Conservation (phyloP, 1,139 yeast genomes). For the Blastobotrys ciferrii region DNA sequence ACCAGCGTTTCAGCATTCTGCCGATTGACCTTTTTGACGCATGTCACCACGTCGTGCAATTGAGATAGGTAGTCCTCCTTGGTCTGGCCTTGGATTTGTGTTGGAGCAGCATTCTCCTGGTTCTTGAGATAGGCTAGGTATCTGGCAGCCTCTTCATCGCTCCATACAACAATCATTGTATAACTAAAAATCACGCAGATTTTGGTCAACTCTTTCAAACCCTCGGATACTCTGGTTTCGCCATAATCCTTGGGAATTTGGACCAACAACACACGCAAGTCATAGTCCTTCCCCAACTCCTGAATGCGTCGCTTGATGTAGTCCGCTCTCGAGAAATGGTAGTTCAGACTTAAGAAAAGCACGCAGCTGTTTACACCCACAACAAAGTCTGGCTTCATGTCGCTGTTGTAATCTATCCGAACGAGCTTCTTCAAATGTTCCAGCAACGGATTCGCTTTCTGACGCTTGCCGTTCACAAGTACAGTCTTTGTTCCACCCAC, state of each 20-base stretch:
- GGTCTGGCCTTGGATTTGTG: constrained; percentile 45
- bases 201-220: constrained; percentile 66
- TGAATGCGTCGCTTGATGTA: constrained; percentile 71
- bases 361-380: constrained; percentile 67
- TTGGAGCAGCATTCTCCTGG: constrained; percentile 35
- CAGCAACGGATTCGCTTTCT: constrained; percentile 60
- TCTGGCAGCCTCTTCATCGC: constrained; percentile 80
- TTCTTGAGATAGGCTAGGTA: constrained; percentile 48
- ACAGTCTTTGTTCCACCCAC: constrained; percentile 33
- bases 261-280: constrained; percentile 62
- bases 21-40: constrained; percentile 54
- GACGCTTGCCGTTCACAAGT: constrained; percentile 49
- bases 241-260: constrained; percentile 66
- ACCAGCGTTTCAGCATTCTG: constrained; percentile 57
- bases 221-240: constrained; percentile 52
- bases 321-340: constrained; percentile 86
- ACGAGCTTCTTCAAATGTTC: constrained; percentile 49
- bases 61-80: constrained; percentile 50
- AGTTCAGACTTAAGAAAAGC: constrained; percentile 68
- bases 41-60: constrained; percentile 51
- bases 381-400: constrained; percentile 55
- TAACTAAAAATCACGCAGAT: constrained; percentile 53
- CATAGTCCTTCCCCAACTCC: constrained; percentile 48
- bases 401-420: constrained; percentile 39
- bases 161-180: constrained; percentile 75